These are phyloP conservation scores for Debaryomyces fabryi DNA, from an alignment of 1,139 yeast genomes.

Conservation along the genomic window DNA sequence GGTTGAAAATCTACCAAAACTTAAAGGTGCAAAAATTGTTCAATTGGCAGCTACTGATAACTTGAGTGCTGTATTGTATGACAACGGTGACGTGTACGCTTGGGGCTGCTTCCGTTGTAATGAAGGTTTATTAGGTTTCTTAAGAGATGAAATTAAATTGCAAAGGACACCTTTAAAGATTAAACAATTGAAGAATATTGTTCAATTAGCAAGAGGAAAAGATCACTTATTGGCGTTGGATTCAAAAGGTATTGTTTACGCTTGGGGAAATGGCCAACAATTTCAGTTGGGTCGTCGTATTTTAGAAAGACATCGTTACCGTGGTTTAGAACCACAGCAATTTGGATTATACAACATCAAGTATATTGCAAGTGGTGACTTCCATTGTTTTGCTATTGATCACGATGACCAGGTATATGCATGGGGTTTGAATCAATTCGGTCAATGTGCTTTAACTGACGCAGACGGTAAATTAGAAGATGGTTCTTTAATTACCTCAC, in stretches of 20 bases:
- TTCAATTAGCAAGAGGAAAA: slow-evolving; percentile 90
- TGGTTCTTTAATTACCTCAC: slow-evolving; percentile 78
- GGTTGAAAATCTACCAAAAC: slow-evolving; percentile 67
- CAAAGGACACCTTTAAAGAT: slow-evolving; percentile 73
- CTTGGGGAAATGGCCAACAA: slow-evolving; percentile 98
- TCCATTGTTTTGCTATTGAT: slow-evolving; percentile 92
- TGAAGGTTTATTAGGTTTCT: slow-evolving; percentile 88
- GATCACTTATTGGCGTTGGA: slow-evolving; percentile 89
- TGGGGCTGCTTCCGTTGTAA: slow-evolving; percentile 97
- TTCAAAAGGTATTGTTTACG: slow-evolving; percentile 80
- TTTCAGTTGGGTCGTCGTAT: slow-evolving; percentile 86
- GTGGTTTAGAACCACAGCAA: slow-evolving; percentile 74
- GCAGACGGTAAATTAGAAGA: slow-evolving; percentile 63
- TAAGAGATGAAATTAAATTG: slow-evolving; percentile 55
- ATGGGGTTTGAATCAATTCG: slow-evolving; percentile 97
- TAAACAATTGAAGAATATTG: slow-evolving; percentile 64
- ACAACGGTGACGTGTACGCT: slow-evolving; percentile 87
- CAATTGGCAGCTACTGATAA: slow-evolving; percentile 94
- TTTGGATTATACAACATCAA: slow-evolving; percentile 77
- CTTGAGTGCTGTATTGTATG: slow-evolving; percentile 76
- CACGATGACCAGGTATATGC: slow-evolving; percentile 68
- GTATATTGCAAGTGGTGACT: slow-evolving; percentile 89
- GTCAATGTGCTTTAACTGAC: slow-evolving; percentile 86
- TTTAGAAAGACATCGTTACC: slow-evolving; percentile 71
- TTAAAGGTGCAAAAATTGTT: slow-evolving; percentile 53